Percentiles rank a stretch among this genome's conserved stretches.
Evolutionary conservation across 805 yeast genomes (phyloP).

Genomic region (Candida namnaoensis): DNA sequence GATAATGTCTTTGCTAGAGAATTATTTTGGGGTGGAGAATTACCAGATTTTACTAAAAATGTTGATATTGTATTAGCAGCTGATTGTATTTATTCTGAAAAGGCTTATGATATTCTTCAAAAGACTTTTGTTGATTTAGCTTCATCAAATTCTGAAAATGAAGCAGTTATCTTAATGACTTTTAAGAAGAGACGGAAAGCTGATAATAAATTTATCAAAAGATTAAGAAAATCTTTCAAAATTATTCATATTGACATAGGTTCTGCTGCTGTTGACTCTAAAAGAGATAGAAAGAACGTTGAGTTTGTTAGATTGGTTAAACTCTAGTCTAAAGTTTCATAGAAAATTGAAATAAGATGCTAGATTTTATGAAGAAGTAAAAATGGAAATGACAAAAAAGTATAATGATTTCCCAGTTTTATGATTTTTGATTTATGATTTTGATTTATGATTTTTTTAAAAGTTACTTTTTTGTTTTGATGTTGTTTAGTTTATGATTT

Average conservation of each 20-base stretch:
- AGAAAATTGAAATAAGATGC: too few relatives aligned
- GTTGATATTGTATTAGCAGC: slow-evolving; percentile 47
- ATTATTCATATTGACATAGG: background rate
- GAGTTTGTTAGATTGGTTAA: background rate
- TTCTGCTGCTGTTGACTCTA: background rate
- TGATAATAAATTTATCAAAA: slow-evolving; percentile 20
- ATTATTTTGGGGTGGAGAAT: slow-evolving; percentile 36
- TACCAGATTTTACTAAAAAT: slow-evolving; percentile 26
- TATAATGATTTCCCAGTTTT: too few relatives aligned
- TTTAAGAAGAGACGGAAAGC: slow-evolving; percentile 45
- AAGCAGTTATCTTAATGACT: slow-evolving; percentile 40
- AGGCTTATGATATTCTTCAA: slow-evolving; percentile 43
- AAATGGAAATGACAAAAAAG: too few relatives aligned
- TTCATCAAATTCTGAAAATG: slow-evolving; percentile 10
- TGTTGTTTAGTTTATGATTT: too few relatives aligned
- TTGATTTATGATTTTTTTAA: too few relatives aligned
- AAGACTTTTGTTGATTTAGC: slow-evolving; percentile 37
- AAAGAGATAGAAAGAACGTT: background rate
- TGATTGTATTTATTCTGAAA: slow-evolving; percentile 50
- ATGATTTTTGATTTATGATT: too few relatives aligned
- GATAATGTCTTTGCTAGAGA: slow-evolving; percentile 30
- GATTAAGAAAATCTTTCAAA: background rate
- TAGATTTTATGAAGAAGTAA: too few relatives aligned
- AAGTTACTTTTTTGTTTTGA: too few relatives aligned
- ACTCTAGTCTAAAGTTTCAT: too few relatives aligned